Base-by-base conservation (phyloP, 495 filamentous ascomycete genomes). In the Daldinia bambusicola region DNA sequence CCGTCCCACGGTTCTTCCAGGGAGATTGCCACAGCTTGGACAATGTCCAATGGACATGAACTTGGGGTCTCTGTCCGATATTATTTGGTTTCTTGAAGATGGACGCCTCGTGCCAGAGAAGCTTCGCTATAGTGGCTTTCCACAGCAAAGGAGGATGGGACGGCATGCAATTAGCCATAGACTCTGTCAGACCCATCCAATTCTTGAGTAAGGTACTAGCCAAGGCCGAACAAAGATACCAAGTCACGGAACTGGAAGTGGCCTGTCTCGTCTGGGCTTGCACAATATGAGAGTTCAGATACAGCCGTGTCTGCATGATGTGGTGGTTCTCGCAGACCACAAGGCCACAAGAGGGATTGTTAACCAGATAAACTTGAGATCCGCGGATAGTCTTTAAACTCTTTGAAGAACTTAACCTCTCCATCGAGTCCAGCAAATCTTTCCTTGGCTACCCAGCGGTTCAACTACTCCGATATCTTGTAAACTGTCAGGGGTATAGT, bases 21-120 rank as follows among this genome's bases (percentile, higher is more conserved):
- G 12, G 8, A 1, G 51, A 30, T 10, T 55, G 26, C 51, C 51
- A 55, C 0, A 55, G 22, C n/a, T n/a, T n/a, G n/a, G n/a, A n/a
- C n/a, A n/a, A n/a, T n/a, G 2, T 55, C 51, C 2, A n/a, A n/a
- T n/a, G n/a, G 51, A 55, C 31, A 55, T 32, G 30, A 55, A 55
- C 9, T 55, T 55, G 1, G 10, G 8, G 18, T 59, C 50, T 10
- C 52, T 43, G 31, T 61, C 51, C 1, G 51, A 41, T n/a, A 68
- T 68, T 2, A 48, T 22, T 20, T 56, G n/a, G n/a, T n/a, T 63
- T 63, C 34, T 2, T 63, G 2, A 63, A 63, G 14, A 4, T 63
- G 8, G 60, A 63, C 18, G 60, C 60, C 2, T 26, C 60, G 0
- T 26, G 40, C 12, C 14, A 55, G 14, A 48, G 60, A 36, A 48